phyloP scores from a whole-genome alignment of 2,329 filamentous ascomycete genomes.

The Stagonosporopsis cucurbitacearum region DNA sequence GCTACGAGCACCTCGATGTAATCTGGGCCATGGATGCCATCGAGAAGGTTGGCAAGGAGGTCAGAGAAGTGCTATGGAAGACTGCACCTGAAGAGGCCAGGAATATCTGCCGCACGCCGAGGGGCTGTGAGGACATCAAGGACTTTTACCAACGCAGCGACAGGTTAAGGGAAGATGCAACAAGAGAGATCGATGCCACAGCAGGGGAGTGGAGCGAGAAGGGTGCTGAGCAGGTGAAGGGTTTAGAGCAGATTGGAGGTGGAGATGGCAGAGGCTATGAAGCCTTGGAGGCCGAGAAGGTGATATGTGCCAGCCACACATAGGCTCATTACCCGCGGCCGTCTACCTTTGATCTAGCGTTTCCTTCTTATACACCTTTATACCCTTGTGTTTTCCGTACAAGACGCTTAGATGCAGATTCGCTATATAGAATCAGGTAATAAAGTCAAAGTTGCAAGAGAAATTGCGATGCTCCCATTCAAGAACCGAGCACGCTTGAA shows the following conservation, averaged over 20 bases:
- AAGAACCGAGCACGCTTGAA: too few relatives aligned
- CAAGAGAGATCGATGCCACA: conserved; percentile 34
- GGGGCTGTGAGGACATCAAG: conserved; percentile 62
- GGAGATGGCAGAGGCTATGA: conserved; percentile 37
- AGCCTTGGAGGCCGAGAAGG: conserved; percentile 22
- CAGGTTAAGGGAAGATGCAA: conserved; percentile 24
- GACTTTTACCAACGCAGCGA: conserved; percentile 35
- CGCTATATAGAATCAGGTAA: not conserved
- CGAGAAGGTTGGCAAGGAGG: conserved; percentile 80
- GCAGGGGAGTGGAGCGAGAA: conserved; percentile 44
- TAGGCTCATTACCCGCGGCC: not conserved
- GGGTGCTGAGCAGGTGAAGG: conserved; percentile 32
- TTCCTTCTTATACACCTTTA: conserved; percentile 9
- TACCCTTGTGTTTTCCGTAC: conserved; percentile 1
- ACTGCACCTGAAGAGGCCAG: conserved; percentile 66
- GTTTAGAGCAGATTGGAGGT: conserved; percentile 19
- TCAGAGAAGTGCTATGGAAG: conserved; percentile 83
- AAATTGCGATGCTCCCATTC: too few relatives aligned
- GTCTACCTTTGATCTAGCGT: conserved; percentile 2
- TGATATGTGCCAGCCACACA: not conserved
- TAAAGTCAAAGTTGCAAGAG: not conserved
- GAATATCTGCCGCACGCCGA: conserved; percentile 67
- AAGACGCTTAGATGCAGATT: not conserved
- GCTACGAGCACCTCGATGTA: conserved; percentile 89
- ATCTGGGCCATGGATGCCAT: conserved; percentile 92